phyloP scores from a whole-genome alignment of 371 early-diverging fungal species.

The Circinella minor region DNA sequence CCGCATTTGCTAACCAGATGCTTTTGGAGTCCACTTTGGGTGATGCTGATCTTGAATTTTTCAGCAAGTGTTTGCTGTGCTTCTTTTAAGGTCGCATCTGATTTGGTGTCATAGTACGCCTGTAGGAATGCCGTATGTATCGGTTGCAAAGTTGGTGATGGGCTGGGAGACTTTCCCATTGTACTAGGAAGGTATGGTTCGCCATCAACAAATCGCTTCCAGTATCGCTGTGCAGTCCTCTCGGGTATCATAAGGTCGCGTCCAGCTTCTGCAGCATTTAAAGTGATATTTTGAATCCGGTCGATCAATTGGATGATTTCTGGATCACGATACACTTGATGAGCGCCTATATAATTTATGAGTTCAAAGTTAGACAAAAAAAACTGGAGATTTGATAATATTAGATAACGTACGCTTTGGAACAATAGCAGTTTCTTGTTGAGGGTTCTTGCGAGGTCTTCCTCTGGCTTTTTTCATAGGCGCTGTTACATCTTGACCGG shows the following conservation, averaged over 20 bases:
- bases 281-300: too few relatives aligned
- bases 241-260: neutral
- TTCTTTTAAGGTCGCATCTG: conserved; percentile 14
- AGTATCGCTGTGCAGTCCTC: neutral
- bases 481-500: too few relatives aligned
- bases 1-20: conserved; percentile 19
- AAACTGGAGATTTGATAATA: too few relatives aligned
- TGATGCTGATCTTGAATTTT: conserved; percentile 4
- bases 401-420: too few relatives aligned
- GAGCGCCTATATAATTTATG: too few relatives aligned
- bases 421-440: too few relatives aligned
- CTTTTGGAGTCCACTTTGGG: conserved; percentile 12
- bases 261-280: too few relatives aligned
- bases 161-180: neutral
- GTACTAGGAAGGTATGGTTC: neutral
- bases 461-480: too few relatives aligned
- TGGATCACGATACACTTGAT: too few relatives aligned
- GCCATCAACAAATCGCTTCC: neutral
- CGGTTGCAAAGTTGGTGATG: neutral
- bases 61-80: conserved; percentile 12
- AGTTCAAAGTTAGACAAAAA: too few relatives aligned
- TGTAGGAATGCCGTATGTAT: conserved; percentile 7
- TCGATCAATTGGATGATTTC: too few relatives aligned
- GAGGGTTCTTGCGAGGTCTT: too few relatives aligned
- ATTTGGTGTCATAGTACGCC: neutral